Evolutionary conservation across 2,329 filamentous ascomycete species (phyloP).

Genomic region (Penicillium concentricum): DNA sequence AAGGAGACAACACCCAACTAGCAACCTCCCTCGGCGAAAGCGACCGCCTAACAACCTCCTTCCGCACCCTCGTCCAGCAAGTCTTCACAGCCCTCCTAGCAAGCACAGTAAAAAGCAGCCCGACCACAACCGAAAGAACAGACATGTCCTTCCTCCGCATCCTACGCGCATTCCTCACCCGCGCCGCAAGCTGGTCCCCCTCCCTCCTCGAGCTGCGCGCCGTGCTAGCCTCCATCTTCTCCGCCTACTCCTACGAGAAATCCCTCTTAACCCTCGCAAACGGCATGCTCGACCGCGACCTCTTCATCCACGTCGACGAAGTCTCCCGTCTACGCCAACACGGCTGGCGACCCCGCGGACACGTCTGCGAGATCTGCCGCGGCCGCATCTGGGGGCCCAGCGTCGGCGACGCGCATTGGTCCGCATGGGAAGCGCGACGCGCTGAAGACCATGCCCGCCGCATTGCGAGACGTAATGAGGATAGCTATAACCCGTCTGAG

Average conservation of each 20-base stretch:
- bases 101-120: slow-evolving; percentile 60
- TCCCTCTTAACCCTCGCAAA: slow-evolving; percentile 84
- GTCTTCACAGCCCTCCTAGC: slow-evolving; percentile 84
- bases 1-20: slow-evolving; percentile 28
- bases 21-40: slow-evolving; percentile 19
- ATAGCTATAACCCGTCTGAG: slow-evolving; percentile 28
- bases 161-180: slow-evolving; percentile 80
- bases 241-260: slow-evolving; percentile 93
- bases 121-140: slow-evolving; percentile 35
- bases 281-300: slow-evolving; percentile 79
- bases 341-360: slow-evolving; percentile 85
- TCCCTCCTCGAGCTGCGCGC: slow-evolving; percentile 82
- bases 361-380: slow-evolving; percentile 83
- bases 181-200: slow-evolving; percentile 77
- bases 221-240: slow-evolving; percentile 85
- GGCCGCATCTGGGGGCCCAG: slow-evolving; percentile 86
- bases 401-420: slow-evolving; percentile 72
- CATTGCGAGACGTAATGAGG: slow-evolving; percentile 29
- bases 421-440: slow-evolving; percentile 70
- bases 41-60: slow-evolving; percentile 58
- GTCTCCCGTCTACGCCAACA: slow-evolving; percentile 72
- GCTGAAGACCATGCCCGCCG: slow-evolving; percentile 33
- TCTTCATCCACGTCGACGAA: slow-evolving; percentile 79
- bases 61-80: slow-evolving; percentile 81
- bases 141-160: slow-evolving; percentile 84